A percentile compares a stretch with the other conserved stretches of the same genome.
phyloP scores from a whole-genome alignment of 129 eudicot species.

The Ambrosia trifida region DNA sequence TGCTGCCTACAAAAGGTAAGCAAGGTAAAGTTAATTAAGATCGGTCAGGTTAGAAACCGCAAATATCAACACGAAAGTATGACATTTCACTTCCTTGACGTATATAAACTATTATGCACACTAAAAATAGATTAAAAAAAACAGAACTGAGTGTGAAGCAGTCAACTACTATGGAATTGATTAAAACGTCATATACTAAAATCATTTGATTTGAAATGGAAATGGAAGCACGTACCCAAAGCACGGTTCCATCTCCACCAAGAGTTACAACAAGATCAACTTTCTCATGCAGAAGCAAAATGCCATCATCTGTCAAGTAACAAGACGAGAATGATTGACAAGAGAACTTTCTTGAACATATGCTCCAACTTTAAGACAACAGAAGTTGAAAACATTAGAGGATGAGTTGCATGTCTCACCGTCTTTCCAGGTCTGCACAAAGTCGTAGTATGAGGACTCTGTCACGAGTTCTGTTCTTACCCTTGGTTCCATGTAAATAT shows the following conservation, averaged over 20 bases:
- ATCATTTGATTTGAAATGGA: constrained; percentile 4
- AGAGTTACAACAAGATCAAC: constrained; percentile 97
- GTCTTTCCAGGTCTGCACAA: constrained; percentile 77
- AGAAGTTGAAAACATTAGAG: not conserved
- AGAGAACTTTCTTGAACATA: constrained; percentile 28
- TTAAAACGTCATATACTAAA: not conserved
- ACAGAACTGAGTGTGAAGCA: not conserved
- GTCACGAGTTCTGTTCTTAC: constrained; percentile 76
- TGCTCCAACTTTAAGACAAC: constrained; percentile 17
- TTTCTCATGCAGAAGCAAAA: constrained; percentile 68
- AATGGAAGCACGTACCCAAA: constrained; percentile 73
- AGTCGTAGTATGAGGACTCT: constrained; percentile 73
- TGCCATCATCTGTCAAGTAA: constrained; percentile 61
- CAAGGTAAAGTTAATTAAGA: not conserved
- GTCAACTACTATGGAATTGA: too few species aligned
- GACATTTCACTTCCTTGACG: constrained; percentile 3
- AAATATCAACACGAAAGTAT: constrained; percentile 1
- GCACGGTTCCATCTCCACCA: constrained; percentile 99
- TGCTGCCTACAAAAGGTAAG: constrained; percentile 72
- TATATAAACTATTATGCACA: constrained; percentile 2
- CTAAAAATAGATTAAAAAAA: not conserved
- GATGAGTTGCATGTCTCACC: constrained; percentile 41
- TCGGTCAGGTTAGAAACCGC: not conserved
- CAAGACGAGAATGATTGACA: constrained; percentile 17
- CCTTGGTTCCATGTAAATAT: constrained; percentile 78